phyloP scores from a whole-genome alignment of 2,329 filamentous ascomycete genomes.

The Trichoderma citrinoviride region DNA sequence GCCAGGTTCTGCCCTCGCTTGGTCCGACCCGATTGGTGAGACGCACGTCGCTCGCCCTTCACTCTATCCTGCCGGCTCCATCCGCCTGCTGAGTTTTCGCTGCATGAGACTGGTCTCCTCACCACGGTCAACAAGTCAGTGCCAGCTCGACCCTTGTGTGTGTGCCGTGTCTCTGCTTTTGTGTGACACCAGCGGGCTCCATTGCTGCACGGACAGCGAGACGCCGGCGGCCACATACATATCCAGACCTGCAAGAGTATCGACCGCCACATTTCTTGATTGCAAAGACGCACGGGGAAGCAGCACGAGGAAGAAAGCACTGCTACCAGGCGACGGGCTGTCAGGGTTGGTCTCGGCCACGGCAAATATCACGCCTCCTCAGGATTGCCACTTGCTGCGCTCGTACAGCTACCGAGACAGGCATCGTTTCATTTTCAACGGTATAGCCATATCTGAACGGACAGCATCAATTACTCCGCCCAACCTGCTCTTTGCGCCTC shows the following conservation, averaged over 20 bases:
- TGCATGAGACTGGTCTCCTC: conserved; percentile 16
- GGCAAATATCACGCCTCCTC: neutral
- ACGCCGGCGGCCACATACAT: conserved; percentile 19
- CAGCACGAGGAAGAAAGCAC: neutral
- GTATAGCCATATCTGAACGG: neutral
- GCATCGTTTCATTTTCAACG: neutral
- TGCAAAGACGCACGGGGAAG: neutral
- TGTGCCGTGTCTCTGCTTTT: conserved; percentile 13
- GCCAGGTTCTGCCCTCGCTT: neutral
- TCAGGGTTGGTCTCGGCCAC: neutral
- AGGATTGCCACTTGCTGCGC: too few species aligned
- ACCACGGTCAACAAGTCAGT: conserved; percentile 21
- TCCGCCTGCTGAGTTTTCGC: conserved; percentile 20
- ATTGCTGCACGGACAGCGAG: conserved; percentile 17
- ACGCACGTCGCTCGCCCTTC: neutral
- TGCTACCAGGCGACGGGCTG: neutral
- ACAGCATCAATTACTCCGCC: conserved; percentile 10
- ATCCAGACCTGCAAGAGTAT: neutral
- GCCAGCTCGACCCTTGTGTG: conserved; percentile 13
- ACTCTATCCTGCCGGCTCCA: conserved; percentile 13
- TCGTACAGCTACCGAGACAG: neutral
- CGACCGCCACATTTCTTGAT: neutral
- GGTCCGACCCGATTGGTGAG: conserved; percentile 17
- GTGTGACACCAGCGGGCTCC: conserved; percentile 17
- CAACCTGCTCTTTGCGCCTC: neutral